Conservation (phyloP, 306 rosid species). For the Morella rubra region DNA sequence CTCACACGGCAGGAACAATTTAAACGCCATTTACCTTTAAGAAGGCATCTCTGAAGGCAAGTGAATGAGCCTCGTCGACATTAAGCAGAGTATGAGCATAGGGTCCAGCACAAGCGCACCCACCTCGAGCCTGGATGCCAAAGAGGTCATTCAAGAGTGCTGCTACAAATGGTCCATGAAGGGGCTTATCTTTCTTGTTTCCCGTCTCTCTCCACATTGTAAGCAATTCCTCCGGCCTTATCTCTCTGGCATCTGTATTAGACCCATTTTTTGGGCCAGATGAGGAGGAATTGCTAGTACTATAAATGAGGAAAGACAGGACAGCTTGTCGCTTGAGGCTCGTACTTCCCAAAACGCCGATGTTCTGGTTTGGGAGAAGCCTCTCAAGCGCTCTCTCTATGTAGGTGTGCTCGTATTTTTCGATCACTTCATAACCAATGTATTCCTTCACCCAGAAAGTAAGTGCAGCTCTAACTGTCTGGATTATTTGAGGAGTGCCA, state of each 20-base stretch:
- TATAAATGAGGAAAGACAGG: slow-evolving; percentile 63
- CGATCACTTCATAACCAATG: slow-evolving; percentile 58
- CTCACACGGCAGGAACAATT: not conserved
- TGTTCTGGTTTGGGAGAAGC: slow-evolving; percentile 54
- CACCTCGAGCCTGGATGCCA: slow-evolving; percentile 88
- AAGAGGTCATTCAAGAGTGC: slow-evolving; percentile 71
- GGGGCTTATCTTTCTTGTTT: slow-evolving; percentile 59
- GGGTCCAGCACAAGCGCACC: slow-evolving; percentile 94
- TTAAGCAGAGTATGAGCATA: slow-evolving; percentile 72
- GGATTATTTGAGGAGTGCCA: slow-evolving; percentile 89
- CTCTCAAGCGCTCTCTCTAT: slow-evolving; percentile 50
- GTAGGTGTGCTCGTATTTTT: slow-evolving; percentile 53
- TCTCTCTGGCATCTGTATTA: not conserved
- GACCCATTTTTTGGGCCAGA: not conserved
- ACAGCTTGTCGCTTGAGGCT: slow-evolving; percentile 63
- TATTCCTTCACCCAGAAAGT: slow-evolving; percentile 85
- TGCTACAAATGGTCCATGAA: slow-evolving; percentile 79
- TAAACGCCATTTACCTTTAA: slow-evolving; percentile 42
- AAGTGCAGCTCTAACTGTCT: slow-evolving; percentile 75
- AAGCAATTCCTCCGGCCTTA: slow-evolving; percentile 19
- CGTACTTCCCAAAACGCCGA: slow-evolving; percentile 59
- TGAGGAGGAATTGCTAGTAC: slow-evolving; percentile 41
- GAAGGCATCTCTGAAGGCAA: slow-evolving; percentile 59
- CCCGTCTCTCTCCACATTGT: slow-evolving; percentile 62
- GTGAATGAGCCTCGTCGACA: slow-evolving; percentile 49